Evolutionary conservation across 495 filamentous ascomycete species (phyloP).

Genomic region (Cladorrhinum samala): DNA sequence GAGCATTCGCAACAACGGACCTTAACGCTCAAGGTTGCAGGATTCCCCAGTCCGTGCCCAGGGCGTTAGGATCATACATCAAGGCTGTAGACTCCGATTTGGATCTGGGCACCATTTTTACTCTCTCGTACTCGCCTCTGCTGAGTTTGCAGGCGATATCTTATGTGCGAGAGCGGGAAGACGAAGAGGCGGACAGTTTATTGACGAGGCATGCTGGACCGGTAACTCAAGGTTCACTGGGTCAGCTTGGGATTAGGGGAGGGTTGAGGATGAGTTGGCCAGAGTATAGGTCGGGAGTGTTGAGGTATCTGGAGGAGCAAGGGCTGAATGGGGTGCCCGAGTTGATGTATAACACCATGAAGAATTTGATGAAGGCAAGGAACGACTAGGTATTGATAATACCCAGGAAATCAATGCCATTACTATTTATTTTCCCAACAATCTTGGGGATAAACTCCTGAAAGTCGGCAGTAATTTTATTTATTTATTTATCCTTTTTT

Average conservation of each 20-base stretch:
- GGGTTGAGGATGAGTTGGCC: conserved; percentile 65
- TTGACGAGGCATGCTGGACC: conserved; percentile 63
- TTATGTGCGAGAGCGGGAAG: conserved; percentile 62
- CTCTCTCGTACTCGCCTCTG: conserved; percentile 61
- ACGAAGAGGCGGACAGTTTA: conserved; percentile 39
- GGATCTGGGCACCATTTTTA: conserved; percentile 54
- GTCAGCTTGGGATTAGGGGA: conserved; percentile 56
- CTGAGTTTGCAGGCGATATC: conserved; percentile 61
- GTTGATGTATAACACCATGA: conserved; percentile 82
- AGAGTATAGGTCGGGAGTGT: conserved; percentile 68
- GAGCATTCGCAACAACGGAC: conserved; percentile 63
- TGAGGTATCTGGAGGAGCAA: conserved; percentile 60
- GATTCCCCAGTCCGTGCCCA: conserved; percentile 44
- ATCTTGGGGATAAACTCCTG: no score
- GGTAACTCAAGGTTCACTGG: conserved; percentile 62
- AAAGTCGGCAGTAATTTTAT: no score
- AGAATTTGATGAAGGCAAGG: conserved; percentile 51
- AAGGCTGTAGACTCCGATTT: conserved; percentile 35
- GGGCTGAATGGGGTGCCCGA: conserved; percentile 62
- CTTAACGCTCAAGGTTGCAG: conserved; percentile 67
- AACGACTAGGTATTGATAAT: neutral
- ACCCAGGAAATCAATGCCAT: no score
- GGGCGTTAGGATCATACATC: conserved; percentile 43
- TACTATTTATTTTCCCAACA: neutral
- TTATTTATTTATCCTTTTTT: no score